These are phyloP conservation scores for Talaromyces sp. DNA, from an alignment of 2,329 filamentous ascomycete genomes.

Conservation along the genomic window DNA sequence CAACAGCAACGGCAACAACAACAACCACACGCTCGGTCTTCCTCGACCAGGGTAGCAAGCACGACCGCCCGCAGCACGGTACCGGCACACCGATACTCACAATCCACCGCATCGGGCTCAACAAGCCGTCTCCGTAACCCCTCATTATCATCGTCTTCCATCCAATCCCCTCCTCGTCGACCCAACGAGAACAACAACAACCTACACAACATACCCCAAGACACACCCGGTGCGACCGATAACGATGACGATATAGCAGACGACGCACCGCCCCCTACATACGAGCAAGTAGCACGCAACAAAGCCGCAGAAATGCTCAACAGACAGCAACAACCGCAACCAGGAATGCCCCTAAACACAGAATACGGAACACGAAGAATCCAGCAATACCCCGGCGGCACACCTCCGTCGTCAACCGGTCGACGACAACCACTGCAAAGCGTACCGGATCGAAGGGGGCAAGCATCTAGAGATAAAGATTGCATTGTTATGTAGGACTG, in stretches of 20 bases:
- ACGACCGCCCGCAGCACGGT: background rate
- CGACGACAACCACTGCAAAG: slow-evolving; percentile 17
- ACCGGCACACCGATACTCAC: slow-evolving; percentile 9
- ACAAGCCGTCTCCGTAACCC: background rate
- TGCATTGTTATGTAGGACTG: slow-evolving; percentile 41
- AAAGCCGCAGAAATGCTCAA: slow-evolving; percentile 47
- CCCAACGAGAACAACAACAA: slow-evolving; percentile 27
- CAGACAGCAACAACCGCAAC: slow-evolving; percentile 2
- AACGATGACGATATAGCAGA: slow-evolving; percentile 33
- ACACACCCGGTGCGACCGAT: slow-evolving; percentile 18
- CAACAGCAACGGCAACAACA: slow-evolving; percentile 54
- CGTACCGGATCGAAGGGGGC: slow-evolving; percentile 4
- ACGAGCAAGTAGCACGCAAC: slow-evolving; percentile 61
- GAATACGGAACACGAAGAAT: slow-evolving; percentile 1
- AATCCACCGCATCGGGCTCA: slow-evolving; percentile 9
- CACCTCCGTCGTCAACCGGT: background rate
- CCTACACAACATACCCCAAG: slow-evolving; percentile 39
- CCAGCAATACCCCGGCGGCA: slow-evolving; percentile 9
- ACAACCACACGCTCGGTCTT: slow-evolving; percentile 35
- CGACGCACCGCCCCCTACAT: slow-evolving; percentile 60
- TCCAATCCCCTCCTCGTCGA: background rate
- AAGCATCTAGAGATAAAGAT: slow-evolving; percentile 38
- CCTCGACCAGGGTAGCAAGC: slow-evolving; percentile 2
- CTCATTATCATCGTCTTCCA: background rate
- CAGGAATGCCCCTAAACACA: background rate